Conservation (phyloP, 768 basidiomycete species). For the Termitomyces bulborhizus region DNA sequence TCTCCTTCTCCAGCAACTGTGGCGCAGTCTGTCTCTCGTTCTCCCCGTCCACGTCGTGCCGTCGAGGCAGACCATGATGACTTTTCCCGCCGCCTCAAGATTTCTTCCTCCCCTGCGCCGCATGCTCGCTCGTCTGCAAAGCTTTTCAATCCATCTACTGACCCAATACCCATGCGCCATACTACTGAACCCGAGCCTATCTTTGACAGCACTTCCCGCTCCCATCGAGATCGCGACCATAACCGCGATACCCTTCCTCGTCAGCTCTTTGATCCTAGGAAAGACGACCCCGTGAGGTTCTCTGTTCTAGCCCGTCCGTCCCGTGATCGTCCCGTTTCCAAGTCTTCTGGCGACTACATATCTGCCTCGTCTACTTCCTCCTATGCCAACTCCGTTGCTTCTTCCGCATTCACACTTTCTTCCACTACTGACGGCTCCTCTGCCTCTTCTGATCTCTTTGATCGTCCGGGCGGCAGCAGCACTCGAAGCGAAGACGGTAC, state of each 20-base stretch:
- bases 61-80: slow-evolving; percentile 62
- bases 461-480: slow-evolving; percentile 37
- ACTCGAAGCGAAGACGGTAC: slow-evolving; percentile 44
- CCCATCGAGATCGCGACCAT: slow-evolving; percentile 18
- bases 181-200: slow-evolving; percentile 61
- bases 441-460: slow-evolving; percentile 64
- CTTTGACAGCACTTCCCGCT: slow-evolving; percentile 52
- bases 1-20: slow-evolving; percentile 18
- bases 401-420: slow-evolving; percentile 67
- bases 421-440: slow-evolving; percentile 77
- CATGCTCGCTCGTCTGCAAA: slow-evolving; percentile 31
- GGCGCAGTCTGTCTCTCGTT: slow-evolving; percentile 11
- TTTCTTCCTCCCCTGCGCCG: slow-evolving; percentile 46
- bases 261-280: slow-evolving; percentile 83
- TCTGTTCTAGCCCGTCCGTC: slow-evolving; percentile 51
- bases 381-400: slow-evolving; percentile 61
- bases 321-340: slow-evolving; percentile 43
- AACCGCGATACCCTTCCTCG: slow-evolving; percentile 31
- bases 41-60: slow-evolving; percentile 21
- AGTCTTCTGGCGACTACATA: slow-evolving; percentile 62
- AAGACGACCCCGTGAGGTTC: slow-evolving; percentile 90
- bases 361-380: slow-evolving; percentile 74
- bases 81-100: slow-evolving; percentile 66
- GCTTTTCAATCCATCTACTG: slow-evolving; percentile 69
- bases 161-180: slow-evolving; percentile 55